Conservation (phyloP, 2,329 filamentous ascomycete species). For the Hymenoscyphus fructigenus region DNA sequence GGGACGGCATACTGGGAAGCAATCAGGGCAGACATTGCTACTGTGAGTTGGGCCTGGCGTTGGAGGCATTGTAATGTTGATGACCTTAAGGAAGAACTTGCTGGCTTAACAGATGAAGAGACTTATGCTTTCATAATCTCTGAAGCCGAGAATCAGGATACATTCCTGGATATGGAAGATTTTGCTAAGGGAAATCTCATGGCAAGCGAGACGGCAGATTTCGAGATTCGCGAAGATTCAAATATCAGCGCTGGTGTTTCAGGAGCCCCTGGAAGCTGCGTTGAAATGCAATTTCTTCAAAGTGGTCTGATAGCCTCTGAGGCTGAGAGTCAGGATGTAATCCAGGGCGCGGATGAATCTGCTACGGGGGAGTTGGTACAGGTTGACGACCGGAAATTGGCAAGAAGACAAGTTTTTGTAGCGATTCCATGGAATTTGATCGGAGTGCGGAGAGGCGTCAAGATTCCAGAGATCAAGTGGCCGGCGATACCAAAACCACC, state of each 20-base stretch:
- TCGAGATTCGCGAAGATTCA: not conserved
- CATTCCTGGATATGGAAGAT: too few relatives aligned
- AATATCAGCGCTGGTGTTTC: not conserved
- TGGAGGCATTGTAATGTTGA: too few relatives aligned
- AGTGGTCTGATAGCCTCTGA: not conserved
- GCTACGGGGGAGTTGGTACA: not conserved
- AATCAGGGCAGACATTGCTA: too few relatives aligned
- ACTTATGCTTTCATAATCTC: too few relatives aligned
- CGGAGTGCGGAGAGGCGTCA: not conserved
- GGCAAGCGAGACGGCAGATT: not conserved
- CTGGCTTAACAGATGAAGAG: too few relatives aligned
- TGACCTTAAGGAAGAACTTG: too few relatives aligned
- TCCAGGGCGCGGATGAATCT: not conserved
- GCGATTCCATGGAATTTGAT: not conserved
- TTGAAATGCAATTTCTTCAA: too few relatives aligned
- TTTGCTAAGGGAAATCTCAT: too few relatives aligned
- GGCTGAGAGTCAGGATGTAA: not conserved
- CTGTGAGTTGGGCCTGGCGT: too few relatives aligned
- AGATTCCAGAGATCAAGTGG: not conserved
- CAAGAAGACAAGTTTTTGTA: not conserved
- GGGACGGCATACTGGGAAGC: too few relatives aligned
- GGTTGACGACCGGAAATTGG: not conserved
- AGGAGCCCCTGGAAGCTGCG: not conserved
- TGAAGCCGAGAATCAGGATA: too few relatives aligned
- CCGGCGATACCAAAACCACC: not conserved